Percentiles rank a stretch among this genome's conserved stretches.
Evolutionary conservation across 768 basidiomycete genomes (phyloP).

Genomic region (Calvatia gigantea): DNA sequence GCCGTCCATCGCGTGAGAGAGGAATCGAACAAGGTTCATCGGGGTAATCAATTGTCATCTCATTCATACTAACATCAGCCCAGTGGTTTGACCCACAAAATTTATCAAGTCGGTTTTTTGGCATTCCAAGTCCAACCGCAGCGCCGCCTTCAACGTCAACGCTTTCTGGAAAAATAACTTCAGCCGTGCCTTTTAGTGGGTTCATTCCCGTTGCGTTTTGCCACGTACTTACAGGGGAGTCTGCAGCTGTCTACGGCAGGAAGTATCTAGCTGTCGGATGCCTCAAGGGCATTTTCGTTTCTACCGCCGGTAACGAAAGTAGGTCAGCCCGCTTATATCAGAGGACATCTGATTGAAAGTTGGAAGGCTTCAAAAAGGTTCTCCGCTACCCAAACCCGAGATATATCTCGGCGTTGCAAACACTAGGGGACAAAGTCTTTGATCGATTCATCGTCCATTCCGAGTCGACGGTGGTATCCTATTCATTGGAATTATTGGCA

Average conservation of each 20-base stretch:
- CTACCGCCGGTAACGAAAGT: constrained; percentile 54
- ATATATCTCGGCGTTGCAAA: constrained; percentile 54
- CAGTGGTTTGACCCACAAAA: constrained; percentile 68
- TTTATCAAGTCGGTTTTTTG: constrained; percentile 62
- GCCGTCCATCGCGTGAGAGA: constrained; percentile 59
- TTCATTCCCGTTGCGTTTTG: constrained; percentile 6
- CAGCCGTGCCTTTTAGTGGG: constrained; percentile 65
- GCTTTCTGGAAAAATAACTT: constrained; percentile 55
- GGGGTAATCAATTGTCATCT: background rate
- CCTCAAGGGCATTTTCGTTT: constrained; percentile 66
- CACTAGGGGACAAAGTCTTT: constrained; percentile 37
- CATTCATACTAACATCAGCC: background rate
- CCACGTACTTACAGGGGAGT: constrained; percentile 4
- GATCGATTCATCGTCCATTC: constrained; percentile 68
- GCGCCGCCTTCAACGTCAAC: constrained; percentile 22
- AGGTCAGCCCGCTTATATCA: constrained; percentile 16
- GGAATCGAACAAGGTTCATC: constrained; percentile 67
- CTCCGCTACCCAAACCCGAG: constrained; percentile 47
- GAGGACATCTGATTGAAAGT: background rate
- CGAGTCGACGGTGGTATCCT: constrained; percentile 55
- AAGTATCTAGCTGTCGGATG: constrained; percentile 65
- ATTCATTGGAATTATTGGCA: constrained; percentile 68
- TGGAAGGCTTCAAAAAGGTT: constrained; percentile 55
- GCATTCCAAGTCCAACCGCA: constrained; percentile 33
- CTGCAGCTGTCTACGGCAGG: constrained; percentile 39